These are phyloP conservation scores for Chamaecyparis obtusa DNA, from an alignment of 75 land plant species.

Conservation along the genomic window DNA sequence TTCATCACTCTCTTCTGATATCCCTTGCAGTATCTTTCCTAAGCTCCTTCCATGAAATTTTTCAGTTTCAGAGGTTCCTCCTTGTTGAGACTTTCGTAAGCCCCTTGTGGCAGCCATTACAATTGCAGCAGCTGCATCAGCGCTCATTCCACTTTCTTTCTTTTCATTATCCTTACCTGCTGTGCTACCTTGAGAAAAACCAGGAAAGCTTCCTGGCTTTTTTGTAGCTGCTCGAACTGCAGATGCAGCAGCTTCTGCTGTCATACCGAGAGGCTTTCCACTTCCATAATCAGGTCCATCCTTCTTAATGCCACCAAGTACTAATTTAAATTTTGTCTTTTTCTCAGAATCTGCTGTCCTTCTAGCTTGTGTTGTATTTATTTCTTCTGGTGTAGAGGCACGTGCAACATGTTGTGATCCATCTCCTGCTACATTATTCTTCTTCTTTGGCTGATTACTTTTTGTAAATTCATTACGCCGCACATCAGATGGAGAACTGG, in stretches of 20 bases:
- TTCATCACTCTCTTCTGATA: conserved; percentile 14
- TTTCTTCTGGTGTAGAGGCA: conserved; percentile 4
- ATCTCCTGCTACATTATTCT: conserved; percentile 13
- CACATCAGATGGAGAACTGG: conserved; percentile 17
- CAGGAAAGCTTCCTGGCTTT: background rate
- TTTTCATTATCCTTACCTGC: conserved; percentile 1
- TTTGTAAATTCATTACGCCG: conserved; percentile 10
- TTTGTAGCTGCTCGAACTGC: conserved; percentile 19
- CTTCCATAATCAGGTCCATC: conserved; percentile 30
- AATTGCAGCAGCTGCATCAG: conserved; percentile 76
- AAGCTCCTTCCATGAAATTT: conserved; percentile 7
- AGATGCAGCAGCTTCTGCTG: conserved; percentile 19
- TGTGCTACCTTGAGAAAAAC: background rate
- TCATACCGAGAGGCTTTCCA: conserved; percentile 18
- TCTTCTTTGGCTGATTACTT: background rate
- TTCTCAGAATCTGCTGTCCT: conserved; percentile 30
- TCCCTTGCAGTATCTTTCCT: conserved; percentile 9
- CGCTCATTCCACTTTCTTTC: conserved; percentile 29
- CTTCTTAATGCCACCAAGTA: conserved; percentile 49
- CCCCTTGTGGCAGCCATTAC: conserved; percentile 85
- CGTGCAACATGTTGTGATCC: background rate
- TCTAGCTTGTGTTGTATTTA: background rate
- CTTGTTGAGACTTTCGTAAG: conserved; percentile 26
- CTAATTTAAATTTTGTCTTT: conserved; percentile 66
- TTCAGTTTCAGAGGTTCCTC: conserved; percentile 2